A percentile compares a stretch with the other conserved stretches of the same genome.
These are phyloP conservation scores for Lactarius sanguifluus DNA, from an alignment of 768 basidiomycete species.

Conservation along the genomic window DNA sequence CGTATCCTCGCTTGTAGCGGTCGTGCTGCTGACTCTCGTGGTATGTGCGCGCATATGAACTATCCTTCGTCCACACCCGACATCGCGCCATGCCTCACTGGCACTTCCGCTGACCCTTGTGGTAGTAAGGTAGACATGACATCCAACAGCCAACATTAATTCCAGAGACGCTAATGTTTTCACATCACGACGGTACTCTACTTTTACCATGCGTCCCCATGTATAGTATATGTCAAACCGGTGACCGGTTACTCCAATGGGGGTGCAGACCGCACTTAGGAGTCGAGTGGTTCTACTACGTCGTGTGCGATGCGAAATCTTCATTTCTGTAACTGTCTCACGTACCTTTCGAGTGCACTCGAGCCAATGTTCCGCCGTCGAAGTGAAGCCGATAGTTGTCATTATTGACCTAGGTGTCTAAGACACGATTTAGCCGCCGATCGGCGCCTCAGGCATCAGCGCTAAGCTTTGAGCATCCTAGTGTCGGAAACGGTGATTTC, in stretches of 20 bases:
- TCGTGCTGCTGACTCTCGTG: not conserved
- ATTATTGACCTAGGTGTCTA: not conserved
- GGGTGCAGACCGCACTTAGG: not conserved
- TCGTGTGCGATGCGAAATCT: not conserved
- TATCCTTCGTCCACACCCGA: conserved; percentile 4
- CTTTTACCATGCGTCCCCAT: not conserved
- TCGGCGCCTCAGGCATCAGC: no score
- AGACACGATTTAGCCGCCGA: no score
- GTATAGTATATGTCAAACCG: not conserved
- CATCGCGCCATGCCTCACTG: not conserved
- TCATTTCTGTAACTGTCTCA: not conserved
- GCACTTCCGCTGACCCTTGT: not conserved
- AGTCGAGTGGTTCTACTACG: not conserved
- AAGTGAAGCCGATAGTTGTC: not conserved
- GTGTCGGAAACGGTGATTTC: no score
- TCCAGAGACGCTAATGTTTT: not conserved
- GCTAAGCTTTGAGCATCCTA: no score
- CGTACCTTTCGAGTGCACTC: not conserved
- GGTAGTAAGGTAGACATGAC: not conserved
- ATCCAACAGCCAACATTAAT: not conserved
- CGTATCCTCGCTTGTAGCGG: not conserved
- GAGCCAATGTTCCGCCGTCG: not conserved
- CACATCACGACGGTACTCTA: not conserved
- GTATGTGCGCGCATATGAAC: not conserved
- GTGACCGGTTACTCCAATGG: not conserved